These are phyloP conservation scores for Agrocybe pediades DNA, from an alignment of 768 basidiomycete genomes.

Conservation along the genomic window DNA sequence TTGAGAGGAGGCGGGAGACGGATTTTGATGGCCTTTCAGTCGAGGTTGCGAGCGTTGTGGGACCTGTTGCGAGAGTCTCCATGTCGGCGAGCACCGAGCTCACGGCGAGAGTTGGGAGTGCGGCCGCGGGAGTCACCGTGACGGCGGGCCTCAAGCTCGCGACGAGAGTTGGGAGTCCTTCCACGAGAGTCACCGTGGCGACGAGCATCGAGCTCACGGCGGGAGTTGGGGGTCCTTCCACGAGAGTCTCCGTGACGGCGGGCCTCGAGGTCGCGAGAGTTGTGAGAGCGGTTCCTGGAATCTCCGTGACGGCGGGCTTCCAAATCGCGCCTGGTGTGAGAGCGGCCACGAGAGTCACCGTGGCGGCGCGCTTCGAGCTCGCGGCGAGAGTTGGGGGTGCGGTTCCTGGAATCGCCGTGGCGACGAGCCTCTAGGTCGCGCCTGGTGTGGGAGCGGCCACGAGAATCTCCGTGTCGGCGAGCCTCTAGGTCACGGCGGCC, in stretches of 20 bases:
- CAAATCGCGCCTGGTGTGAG: not conserved
- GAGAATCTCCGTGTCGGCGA: not conserved
- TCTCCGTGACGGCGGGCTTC: conserved; percentile 3
- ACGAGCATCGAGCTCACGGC: conserved; percentile 1
- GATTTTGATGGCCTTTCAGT: not conserved
- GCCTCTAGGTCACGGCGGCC: not conserved
- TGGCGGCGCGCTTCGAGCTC: conserved; percentile 1
- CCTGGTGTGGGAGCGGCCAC: not conserved
- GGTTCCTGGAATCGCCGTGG: conserved; percentile 3
- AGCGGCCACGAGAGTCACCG: conserved; percentile 1
- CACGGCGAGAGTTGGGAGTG: not conserved
- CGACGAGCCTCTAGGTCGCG: conserved; percentile 1
- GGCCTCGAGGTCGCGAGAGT: not conserved
- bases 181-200: conserved; percentile 1
- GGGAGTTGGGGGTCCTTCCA: not conserved
- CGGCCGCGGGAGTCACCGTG: conserved; percentile 2
- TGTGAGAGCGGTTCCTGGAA: not conserved
- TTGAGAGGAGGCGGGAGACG: not conserved
- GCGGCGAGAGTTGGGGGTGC: not conserved
- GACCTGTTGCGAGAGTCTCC: conserved; percentile 1
- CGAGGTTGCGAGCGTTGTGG: not conserved
- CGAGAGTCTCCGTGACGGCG: not conserved
- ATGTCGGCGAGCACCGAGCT: conserved; percentile 1
- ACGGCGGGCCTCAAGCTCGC: not conserved
- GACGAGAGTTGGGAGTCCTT: not conserved